Evolutionary conservation across 2,329 filamentous ascomycete genomes (phyloP).

Genomic region (Fusarium subtropicale): DNA sequence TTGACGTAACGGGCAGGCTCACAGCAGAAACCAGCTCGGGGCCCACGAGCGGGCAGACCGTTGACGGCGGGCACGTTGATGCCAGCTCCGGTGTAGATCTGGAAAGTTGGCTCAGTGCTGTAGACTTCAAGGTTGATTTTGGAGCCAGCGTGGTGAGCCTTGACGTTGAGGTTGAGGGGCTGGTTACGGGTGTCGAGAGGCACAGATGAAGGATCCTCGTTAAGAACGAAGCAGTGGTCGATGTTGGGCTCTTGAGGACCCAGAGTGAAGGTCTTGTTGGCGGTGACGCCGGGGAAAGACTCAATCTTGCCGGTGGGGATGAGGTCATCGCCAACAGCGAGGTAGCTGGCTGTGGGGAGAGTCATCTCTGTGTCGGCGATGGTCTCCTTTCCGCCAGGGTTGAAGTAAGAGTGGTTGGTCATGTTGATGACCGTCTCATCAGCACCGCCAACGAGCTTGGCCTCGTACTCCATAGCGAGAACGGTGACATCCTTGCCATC

Average conservation of each 20-base stretch:
- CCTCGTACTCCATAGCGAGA: constrained; percentile 90
- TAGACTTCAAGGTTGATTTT: constrained; percentile 85
- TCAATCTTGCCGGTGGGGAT: constrained; percentile 79
- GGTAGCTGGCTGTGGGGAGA: constrained; percentile 72
- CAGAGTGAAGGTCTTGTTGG: constrained; percentile 77
- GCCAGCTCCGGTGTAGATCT: constrained; percentile 93
- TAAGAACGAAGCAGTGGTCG: constrained; percentile 90
- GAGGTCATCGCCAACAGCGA: constrained; percentile 77
- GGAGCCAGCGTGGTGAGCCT: constrained; percentile 78
- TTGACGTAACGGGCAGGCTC: constrained; percentile 94
- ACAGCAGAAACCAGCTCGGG: constrained; percentile 86
- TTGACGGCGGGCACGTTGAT: constrained; percentile 79
- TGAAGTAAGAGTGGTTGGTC: constrained; percentile 93
- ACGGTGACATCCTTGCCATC: constrained; percentile 74
- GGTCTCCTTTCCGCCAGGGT: constrained; percentile 65
- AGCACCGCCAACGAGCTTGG: constrained; percentile 78
- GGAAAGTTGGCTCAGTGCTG: constrained; percentile 95
- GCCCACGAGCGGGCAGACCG: constrained; percentile 71
- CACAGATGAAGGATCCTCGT: constrained; percentile 68
- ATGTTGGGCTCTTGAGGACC: constrained; percentile 78
- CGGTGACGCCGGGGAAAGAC: constrained; percentile 72
- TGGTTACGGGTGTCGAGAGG: constrained; percentile 73
- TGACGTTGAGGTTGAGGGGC: constrained; percentile 74
- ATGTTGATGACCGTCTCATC: constrained; percentile 94
- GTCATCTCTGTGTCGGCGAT: constrained; percentile 73